A percentile compares a stretch with the other conserved stretches of the same genome.
phyloP scores from a whole-genome alignment of 495 filamentous ascomycete species.

The Podospora bellae-mahoneyi region DNA sequence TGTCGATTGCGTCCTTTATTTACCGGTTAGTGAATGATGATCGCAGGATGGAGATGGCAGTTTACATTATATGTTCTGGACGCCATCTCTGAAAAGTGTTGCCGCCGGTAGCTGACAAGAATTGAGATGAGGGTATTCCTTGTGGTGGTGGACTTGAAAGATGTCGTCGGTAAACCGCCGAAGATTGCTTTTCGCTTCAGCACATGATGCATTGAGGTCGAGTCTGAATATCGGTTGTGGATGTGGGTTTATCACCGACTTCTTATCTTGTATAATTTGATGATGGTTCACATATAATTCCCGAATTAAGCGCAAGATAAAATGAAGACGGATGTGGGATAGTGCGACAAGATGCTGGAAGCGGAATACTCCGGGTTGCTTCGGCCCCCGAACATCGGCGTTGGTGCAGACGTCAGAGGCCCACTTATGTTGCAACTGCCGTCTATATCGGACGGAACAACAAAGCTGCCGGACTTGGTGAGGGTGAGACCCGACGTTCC shows the following conservation, averaged over 20 bases:
- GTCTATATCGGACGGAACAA: neutral
- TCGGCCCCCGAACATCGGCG: conserved; percentile 5
- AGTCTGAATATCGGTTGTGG: conserved; percentile 3
- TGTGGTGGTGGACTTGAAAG: neutral
- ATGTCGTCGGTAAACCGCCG: conserved; percentile 12
- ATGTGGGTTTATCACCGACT: neutral
- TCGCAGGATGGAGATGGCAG: neutral
- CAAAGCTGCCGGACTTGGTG: too few species aligned
- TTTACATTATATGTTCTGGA: conserved; percentile 28
- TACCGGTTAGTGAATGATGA: neutral
- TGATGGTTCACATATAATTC: neutral
- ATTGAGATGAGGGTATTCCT: neutral
- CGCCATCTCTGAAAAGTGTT: conserved; percentile 15
- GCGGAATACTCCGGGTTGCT: conserved; percentile 18
- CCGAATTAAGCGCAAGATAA: neutral
- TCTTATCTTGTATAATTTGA: neutral
- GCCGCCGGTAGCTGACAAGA: conserved; percentile 5
- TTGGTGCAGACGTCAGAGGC: neutral
- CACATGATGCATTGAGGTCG: conserved; percentile 22
- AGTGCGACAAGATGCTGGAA: neutral
- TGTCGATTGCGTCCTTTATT: conserved; percentile 70
- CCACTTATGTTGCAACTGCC: neutral
- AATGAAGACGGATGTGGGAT: neutral
- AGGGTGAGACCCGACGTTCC: too few species aligned
- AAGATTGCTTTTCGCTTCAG: conserved; percentile 10